Percentiles rank a stretch among this genome's conserved stretches.
Conservation (phyloP, 331 rosid species). For the Ulmus americana region DNA sequence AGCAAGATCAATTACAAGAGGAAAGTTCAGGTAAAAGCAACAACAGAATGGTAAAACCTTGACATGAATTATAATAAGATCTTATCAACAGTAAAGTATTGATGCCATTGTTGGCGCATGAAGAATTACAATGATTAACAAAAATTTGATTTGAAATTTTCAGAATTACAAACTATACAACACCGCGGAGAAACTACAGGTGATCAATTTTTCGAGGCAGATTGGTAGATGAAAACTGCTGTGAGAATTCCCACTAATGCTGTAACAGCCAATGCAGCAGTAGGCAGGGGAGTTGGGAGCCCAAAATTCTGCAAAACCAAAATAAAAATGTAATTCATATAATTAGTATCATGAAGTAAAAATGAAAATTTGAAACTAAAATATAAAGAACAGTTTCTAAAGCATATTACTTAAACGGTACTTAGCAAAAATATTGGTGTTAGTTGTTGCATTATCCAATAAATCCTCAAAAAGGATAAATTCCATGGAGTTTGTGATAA, state of each 20-base stretch:
- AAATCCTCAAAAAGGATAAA: no score
- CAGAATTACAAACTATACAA: conserved; percentile 39
- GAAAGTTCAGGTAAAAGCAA: conserved; percentile 8
- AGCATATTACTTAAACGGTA: no score
- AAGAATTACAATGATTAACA: conserved; percentile 28
- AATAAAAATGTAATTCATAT: not conserved
- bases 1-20: not conserved
- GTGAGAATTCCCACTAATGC: conserved; percentile 79
- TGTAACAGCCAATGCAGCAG: conserved; percentile 80
- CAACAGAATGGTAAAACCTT: conserved; percentile 6
- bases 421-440: no score
- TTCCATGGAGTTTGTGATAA: no score
- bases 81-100: conserved; percentile 11
- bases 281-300: conserved; percentile 58
- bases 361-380: not conserved
- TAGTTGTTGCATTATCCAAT: no score
- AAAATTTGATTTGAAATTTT: conserved; percentile 11
- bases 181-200: conserved; percentile 7
- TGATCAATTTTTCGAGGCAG: conserved; percentile 67
- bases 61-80: conserved; percentile 3
- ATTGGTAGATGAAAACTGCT: conserved; percentile 80
- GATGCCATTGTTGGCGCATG: conserved; percentile 20
- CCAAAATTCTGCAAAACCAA: conserved; percentile 74
- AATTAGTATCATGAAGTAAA: not conserved
- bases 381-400: no score